phyloP scores from a whole-genome alignment of 371 early-diverging fungal genomes.

The Mortierella sp. region DNA sequence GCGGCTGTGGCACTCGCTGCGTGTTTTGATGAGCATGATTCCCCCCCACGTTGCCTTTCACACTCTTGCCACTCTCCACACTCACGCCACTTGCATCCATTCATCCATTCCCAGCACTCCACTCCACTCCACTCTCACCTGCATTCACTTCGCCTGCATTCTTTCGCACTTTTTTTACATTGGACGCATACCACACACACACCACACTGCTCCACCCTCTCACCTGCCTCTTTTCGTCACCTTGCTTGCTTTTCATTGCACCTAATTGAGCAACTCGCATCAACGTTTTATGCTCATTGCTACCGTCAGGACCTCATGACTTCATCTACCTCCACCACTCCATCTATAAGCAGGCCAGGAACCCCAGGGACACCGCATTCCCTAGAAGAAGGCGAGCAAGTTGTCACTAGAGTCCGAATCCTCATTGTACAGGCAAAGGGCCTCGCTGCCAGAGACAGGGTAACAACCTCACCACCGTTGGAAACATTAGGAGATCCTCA shows the following conservation, averaged over 20 bases:
- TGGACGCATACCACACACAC: too few species aligned
- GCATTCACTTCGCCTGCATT: too few species aligned
- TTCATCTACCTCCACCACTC: constrained; percentile 12
- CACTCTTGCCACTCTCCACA: too few species aligned
- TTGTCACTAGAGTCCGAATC: constrained; percentile 30
- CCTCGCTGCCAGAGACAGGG: constrained; percentile 51
- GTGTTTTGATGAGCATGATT: too few species aligned
- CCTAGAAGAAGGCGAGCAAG: constrained; percentile 31
- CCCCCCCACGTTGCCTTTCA: too few species aligned
- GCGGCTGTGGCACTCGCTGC: too few species aligned
- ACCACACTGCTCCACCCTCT: neutral
- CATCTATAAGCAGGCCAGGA: constrained; percentile 34
- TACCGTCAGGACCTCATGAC: constrained; percentile 22
- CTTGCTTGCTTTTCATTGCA: neutral
- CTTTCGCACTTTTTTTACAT: too few species aligned
- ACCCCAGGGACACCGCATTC: constrained; percentile 33
- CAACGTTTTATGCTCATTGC: constrained; percentile 6
- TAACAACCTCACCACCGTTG: constrained; percentile 3
- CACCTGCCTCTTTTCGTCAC: constrained; percentile 1
- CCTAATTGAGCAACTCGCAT: neutral
- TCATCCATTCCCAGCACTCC: too few species aligned
- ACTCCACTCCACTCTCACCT: too few species aligned
- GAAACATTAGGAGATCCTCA: too few species aligned
- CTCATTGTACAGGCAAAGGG: constrained; percentile 30
- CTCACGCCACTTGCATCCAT: too few species aligned